Percentiles rank a stretch among this genome's conserved stretches.
Evolutionary conservation across 371 early-diverging fungal genomes (phyloP).

Genomic region (Funneliformis caledonium): DNA sequence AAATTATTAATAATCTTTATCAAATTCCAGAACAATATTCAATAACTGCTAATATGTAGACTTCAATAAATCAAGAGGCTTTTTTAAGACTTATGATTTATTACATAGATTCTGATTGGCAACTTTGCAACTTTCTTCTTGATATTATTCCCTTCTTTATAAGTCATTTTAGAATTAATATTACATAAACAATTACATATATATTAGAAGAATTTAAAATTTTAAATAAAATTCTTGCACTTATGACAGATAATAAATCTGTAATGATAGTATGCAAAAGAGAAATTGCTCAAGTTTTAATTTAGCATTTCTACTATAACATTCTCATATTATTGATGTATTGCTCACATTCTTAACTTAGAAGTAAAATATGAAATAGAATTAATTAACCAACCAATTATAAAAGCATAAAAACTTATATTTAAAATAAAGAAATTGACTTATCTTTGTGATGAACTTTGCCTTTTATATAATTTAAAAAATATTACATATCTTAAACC

Average conservation of each 20-base stretch:
- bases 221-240: slow-evolving; percentile 7
- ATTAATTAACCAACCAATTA: background rate
- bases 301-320: too few relatives aligned
- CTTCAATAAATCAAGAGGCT: background rate
- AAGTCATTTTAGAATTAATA: background rate
- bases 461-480: background rate
- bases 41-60: background rate
- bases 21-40: background rate
- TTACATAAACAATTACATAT: background rate
- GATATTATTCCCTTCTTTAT: background rate
- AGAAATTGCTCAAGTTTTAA: background rate
- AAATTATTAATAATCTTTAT: background rate
- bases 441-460: background rate
- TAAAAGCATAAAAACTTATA: background rate
- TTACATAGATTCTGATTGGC: slow-evolving; percentile 6
- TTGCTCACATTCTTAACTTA: background rate
- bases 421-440: background rate
- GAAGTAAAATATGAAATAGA: background rate
- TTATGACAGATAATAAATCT: slow-evolving; percentile 13
- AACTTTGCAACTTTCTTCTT: background rate
- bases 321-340: slow-evolving; percentile 2
- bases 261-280: background rate
- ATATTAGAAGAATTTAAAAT: background rate
- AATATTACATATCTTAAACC: slow-evolving; percentile 6
- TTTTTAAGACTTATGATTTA: background rate